Conservation (phyloP, 2,329 filamentous ascomycete species). For the Hyphodiscus sp. region DNA sequence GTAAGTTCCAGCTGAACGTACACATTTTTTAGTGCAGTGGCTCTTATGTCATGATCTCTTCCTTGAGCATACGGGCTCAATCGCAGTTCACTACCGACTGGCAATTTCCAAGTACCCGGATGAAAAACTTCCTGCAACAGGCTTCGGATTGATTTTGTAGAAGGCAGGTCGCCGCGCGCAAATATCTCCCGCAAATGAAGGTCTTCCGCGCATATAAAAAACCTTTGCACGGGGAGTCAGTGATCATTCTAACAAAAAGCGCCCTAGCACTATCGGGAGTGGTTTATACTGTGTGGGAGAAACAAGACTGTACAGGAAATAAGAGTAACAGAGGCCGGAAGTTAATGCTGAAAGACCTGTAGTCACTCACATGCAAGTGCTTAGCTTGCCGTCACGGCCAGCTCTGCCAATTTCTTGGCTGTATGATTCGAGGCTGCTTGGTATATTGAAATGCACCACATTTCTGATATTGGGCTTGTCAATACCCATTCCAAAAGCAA, state of each 20-base stretch:
- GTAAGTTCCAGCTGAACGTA: constrained; percentile 56
- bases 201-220: constrained; percentile 51
- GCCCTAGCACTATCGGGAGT: too few relatives aligned
- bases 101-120: constrained; percentile 26
- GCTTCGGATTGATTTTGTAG: constrained; percentile 38
- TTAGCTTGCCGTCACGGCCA: constrained; percentile 45
- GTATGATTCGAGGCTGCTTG: constrained; percentile 48
- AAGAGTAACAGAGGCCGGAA: too few relatives aligned
- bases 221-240: constrained; percentile 7
- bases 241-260: too few relatives aligned
- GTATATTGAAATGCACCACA: constrained; percentile 46
- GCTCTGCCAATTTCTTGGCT: constrained; percentile 52
- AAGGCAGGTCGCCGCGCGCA: constrained; percentile 52
- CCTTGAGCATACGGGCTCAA: constrained; percentile 39
- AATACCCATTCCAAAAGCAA: constrained; percentile 55
- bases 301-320: too few relatives aligned
- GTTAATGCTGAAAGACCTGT: too few relatives aligned
- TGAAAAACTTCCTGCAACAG: constrained; percentile 48
- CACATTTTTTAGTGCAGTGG: constrained; percentile 43
- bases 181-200: constrained; percentile 54
- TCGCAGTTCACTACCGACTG: constrained; percentile 39
- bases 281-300: too few relatives aligned
- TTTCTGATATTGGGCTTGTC: constrained; percentile 50
- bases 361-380: constrained; percentile 40
- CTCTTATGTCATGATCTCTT: constrained; percentile 47